phyloP scores from a whole-genome alignment of 208 protist species.

The Acanthamoeba divionensis region DNA sequence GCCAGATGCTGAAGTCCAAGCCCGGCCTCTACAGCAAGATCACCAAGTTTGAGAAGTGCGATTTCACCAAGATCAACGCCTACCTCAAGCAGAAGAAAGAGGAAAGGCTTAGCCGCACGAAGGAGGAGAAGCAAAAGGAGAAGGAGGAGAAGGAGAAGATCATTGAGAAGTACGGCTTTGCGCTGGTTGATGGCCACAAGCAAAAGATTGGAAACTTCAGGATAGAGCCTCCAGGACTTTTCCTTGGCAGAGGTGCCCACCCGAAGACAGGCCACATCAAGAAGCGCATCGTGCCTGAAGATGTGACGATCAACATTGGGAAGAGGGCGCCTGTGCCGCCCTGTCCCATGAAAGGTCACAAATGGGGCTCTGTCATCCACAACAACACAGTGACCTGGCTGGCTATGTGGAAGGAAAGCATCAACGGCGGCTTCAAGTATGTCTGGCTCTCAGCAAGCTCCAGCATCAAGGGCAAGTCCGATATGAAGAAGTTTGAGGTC shows the following conservation, averaged over 20 bases:
- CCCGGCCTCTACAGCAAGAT: slow-evolving; percentile 83
- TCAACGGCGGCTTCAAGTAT: slow-evolving; percentile 92
- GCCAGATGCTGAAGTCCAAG: slow-evolving; percentile 79
- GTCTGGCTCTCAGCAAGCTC: slow-evolving; percentile 93
- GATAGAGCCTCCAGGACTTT: slow-evolving; percentile 97
- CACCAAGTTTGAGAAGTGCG: slow-evolving; percentile 90
- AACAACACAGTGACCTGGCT: slow-evolving; percentile 96
- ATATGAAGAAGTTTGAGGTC: slow-evolving; percentile 97
- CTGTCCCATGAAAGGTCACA: slow-evolving; percentile 88
- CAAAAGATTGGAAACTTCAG: slow-evolving; percentile 95
- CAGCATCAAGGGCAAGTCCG: slow-evolving; percentile 91
- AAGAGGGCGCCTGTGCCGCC: slow-evolving; percentile 83
- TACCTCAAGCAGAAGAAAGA: slow-evolving; percentile 89
- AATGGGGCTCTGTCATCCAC: slow-evolving; percentile 87
- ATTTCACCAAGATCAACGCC: slow-evolving; percentile 95
- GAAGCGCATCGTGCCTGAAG: slow-evolving; percentile 92
- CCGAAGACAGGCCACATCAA: slow-evolving; percentile 94
- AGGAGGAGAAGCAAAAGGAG: slow-evolving; percentile 90
- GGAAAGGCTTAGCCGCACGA: slow-evolving; percentile 83
- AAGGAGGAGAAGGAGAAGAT: slow-evolving; percentile 82
- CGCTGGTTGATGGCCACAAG: slow-evolving; percentile 90
- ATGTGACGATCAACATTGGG: slow-evolving; percentile 97
- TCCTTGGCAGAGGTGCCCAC: slow-evolving; percentile 96
- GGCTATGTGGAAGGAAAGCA: slow-evolving; percentile 94
- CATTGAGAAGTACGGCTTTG: slow-evolving; percentile 88